A percentile compares a stretch with the other conserved stretches of the same genome.
phyloP scores from a whole-genome alignment of 2,329 filamentous ascomycete species.

The Ascochyta clinopodiicola region DNA sequence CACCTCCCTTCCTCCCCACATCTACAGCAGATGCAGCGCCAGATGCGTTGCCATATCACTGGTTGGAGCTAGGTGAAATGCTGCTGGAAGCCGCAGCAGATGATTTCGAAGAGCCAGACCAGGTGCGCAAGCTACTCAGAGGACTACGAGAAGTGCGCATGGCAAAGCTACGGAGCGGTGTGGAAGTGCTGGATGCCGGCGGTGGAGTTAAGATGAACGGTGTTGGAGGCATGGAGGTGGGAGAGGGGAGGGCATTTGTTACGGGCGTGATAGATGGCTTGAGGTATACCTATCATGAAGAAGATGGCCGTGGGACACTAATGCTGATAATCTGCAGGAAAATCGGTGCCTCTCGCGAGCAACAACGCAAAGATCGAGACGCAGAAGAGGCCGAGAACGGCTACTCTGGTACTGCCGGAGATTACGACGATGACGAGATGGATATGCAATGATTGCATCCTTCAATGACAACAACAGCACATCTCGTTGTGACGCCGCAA shows the following conservation, averaged over 20 bases:
- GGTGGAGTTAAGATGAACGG: constrained; percentile 78
- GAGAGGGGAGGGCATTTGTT: constrained; percentile 84
- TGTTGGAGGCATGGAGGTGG: constrained; percentile 91
- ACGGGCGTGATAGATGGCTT: constrained; percentile 86
- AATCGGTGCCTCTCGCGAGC: constrained; percentile 81
- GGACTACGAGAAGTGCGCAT: constrained; percentile 87
- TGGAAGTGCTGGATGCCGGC: constrained; percentile 72
- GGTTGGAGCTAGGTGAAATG: constrained; percentile 89
- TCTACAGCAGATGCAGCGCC: constrained; percentile 73
- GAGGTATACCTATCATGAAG: constrained; percentile 49
- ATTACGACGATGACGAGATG: constrained; percentile 63
- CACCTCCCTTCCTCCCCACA: constrained; percentile 78
- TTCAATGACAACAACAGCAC: not conserved
- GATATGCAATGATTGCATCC: constrained; percentile 40
- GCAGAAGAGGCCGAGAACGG: constrained; percentile 68
- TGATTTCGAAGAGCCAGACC: constrained; percentile 77
- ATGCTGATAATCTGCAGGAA: constrained; percentile 58
- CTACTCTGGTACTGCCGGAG: constrained; percentile 62
- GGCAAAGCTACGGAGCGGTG: constrained; percentile 82
- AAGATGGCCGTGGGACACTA: no score
- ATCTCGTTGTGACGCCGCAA: not conserved
- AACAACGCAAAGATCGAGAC: constrained; percentile 76
- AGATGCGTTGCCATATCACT: constrained; percentile 86
- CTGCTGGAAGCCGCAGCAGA: constrained; percentile 84
- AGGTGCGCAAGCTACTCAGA: constrained; percentile 75